These are phyloP conservation scores for Tephrocybe sp. DNA, from an alignment of 768 basidiomycete genomes.

Conservation along the genomic window DNA sequence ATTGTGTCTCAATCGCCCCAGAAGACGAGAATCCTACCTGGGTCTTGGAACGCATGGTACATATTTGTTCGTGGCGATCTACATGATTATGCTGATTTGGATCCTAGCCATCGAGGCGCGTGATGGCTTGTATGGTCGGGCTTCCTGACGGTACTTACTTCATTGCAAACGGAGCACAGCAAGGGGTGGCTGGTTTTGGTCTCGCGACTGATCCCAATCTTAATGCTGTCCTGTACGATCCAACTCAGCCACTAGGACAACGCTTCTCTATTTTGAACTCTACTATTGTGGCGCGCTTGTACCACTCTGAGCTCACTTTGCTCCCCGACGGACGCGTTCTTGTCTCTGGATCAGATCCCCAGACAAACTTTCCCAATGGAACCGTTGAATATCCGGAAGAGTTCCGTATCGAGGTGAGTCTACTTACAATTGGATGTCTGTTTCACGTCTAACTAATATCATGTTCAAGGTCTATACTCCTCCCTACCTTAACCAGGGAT, in stretches of 20 bases:
- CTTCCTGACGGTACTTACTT: conserved; percentile 77
- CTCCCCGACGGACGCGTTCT: conserved; percentile 75
- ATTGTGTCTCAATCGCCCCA: conserved; percentile 70
- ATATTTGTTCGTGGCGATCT: conserved; percentile 18
- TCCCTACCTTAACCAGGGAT: conserved; percentile 73
- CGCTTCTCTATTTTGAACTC: conserved; percentile 66
- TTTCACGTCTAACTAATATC: neutral
- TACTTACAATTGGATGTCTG: neutral
- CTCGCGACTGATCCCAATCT: conserved; percentile 64
- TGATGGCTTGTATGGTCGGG: conserved; percentile 74
- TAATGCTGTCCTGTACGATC: conserved; percentile 70
- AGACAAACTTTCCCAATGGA: conserved; percentile 44
- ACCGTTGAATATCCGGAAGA: conserved; percentile 66
- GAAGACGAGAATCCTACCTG: conserved; percentile 63
- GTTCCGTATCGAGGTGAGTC: conserved; percentile 57
- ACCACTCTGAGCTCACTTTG: conserved; percentile 75
- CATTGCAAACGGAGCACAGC: conserved; percentile 73
- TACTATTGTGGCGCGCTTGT: conserved; percentile 74
- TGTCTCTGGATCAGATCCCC: conserved; percentile 75
- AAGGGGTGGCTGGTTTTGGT: conserved; percentile 75
- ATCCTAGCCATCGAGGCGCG: conserved; percentile 63
- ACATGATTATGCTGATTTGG: neutral
- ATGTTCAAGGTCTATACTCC: conserved; percentile 69
- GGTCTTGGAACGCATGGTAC: conserved; percentile 78
- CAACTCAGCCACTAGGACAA: conserved; percentile 52